A percentile compares a stretch with the other conserved stretches of the same genome.
Evolutionary conservation across 352 stramenopile genomes (phyloP).

Genomic region (Globisporangium cylindrosporum): DNA sequence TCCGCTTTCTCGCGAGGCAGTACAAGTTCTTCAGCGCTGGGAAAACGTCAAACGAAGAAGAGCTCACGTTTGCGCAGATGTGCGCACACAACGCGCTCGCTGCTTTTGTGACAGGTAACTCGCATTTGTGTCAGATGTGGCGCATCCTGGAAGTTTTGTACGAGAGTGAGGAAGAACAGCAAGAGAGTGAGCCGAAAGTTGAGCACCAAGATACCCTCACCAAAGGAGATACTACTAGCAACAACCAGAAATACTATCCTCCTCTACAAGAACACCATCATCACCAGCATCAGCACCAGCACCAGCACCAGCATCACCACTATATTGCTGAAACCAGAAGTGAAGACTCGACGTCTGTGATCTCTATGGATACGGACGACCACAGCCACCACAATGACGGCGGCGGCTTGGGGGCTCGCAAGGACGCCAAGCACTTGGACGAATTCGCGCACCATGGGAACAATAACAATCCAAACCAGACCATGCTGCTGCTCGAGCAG

Average conservation of each 20-base stretch:
- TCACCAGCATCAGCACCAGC: neutral
- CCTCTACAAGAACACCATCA: conserved; percentile 1
- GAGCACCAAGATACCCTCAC: conserved; percentile 1
- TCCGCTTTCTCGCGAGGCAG: conserved; percentile 77
- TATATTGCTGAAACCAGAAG: conserved; percentile 19
- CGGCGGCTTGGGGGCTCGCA: conserved; percentile 6
- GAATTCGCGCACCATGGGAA: conserved; percentile 9
- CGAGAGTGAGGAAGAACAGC: conserved; percentile 28
- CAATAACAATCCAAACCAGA: conserved; percentile 52
- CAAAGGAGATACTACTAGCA: neutral
- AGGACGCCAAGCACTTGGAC: conserved; percentile 17
- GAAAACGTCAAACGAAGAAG: conserved; percentile 11
- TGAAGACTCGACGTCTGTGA: conserved; percentile 19
- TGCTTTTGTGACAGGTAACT: conserved; percentile 68
- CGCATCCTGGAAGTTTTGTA: conserved; percentile 81
- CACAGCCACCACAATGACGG: conserved; percentile 21
- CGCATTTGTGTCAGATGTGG: conserved; percentile 84
- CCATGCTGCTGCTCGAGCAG: conserved; percentile 75
- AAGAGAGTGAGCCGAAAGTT: neutral
- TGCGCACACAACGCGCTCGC: conserved; percentile 83
- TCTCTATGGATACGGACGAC: conserved; percentile 21
- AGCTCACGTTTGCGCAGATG: conserved; percentile 62
- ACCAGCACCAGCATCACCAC: conserved; percentile 7
- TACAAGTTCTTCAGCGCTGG: conserved; percentile 50
- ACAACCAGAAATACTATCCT: conserved; percentile 11